Evolutionary conservation across 2,329 filamentous ascomycete species (phyloP), one percentile per base, ranked within the genome.

Genomic region (Zarea fungicola): DNA sequence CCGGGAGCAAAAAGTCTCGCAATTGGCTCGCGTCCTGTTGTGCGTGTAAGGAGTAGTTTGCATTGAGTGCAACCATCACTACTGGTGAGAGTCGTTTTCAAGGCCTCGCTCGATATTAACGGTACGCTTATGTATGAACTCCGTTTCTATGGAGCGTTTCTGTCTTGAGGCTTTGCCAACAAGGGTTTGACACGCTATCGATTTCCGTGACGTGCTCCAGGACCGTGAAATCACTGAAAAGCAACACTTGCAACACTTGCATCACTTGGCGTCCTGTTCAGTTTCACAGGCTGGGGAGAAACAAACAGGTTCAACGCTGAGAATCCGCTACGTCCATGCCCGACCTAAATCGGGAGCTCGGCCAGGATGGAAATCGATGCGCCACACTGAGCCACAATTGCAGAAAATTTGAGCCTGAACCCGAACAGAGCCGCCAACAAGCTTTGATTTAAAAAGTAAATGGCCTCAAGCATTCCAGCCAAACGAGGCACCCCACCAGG

Each of bases 221-320:
- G 23, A 11, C 32, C 21, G 28, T 39, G 44, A 40, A n/a, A 40
- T 47, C 44, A 40, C 35, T 36, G 26, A 40, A 18, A 32, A 47
- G n/a, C 36, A 7, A 9, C 29, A 18, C 14, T 40, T 48, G 45
- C 37, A 34, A 41, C 36, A 48, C 16, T 40, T 48, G 45, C 37
- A 34, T 34, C 36, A 48, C 16, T 4, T 26, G 21, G 23, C 9
- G 36, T 48, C 31, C 34, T 40, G 22, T 42, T 48, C 29, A 5
- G 45, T 48, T 48, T 31, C 45, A 48, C 45, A 44, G 26, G 23
- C 14, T n/a, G 41, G n/a, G 14, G n/a, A 22, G 37, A 28, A 32
- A 42, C 37, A 42, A 16, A 21, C 26, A 22, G 14, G 29, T 41
- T 26, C 25, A 22, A 41, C 26, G 3, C 22, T 10, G 28, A 40